A percentile compares a stretch with the other conserved stretches of the same genome.
phyloP scores from a whole-genome alignment of 352 stramenopile species.

The Bremia lactucae region DNA sequence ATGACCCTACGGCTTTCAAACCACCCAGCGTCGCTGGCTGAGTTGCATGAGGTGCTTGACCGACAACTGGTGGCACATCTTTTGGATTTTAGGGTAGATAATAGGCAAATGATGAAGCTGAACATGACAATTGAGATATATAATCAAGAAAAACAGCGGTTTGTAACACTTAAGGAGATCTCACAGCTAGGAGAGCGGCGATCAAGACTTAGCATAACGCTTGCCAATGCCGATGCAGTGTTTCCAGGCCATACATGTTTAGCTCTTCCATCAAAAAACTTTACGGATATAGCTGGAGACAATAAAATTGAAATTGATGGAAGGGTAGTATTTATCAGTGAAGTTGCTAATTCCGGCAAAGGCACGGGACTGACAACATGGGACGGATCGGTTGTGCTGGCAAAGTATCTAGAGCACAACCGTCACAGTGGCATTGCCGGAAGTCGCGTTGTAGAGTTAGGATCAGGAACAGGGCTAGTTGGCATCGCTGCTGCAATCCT shows the following conservation, averaged over 20 bases:
- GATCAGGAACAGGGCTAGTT: conserved; percentile 78
- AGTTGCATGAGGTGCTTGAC: conserved; percentile 16
- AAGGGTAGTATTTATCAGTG: conserved; percentile 33
- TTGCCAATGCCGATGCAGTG: conserved; percentile 14
- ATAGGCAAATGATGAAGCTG: neutral
- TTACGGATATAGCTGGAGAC: conserved; percentile 30
- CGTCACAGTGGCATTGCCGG: conserved; percentile 19
- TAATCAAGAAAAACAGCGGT: conserved; percentile 24
- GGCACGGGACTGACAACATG: conserved; percentile 86
- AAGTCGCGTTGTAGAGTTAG: conserved; percentile 67
- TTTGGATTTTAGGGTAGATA: neutral
- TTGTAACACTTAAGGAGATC: conserved; percentile 22
- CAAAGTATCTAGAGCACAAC: conserved; percentile 82
- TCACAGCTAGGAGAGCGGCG: conserved; percentile 14
- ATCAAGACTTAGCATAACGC: conserved; percentile 29
- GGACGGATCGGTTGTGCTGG: conserved; percentile 86
- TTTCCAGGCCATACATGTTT: conserved; percentile 19
- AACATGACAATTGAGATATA: conserved; percentile 33
- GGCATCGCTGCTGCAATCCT: conserved; percentile 72
- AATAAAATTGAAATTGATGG: conserved; percentile 47
- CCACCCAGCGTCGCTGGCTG: conserved; percentile 10
- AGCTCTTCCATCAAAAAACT: conserved; percentile 45
- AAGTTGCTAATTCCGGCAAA: conserved; percentile 71
- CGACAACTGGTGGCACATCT: conserved; percentile 13
- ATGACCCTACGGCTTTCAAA: conserved; percentile 15